Conservation (phyloP, 2,329 filamentous ascomycete genomes). For the Seiridium unicorne region DNA sequence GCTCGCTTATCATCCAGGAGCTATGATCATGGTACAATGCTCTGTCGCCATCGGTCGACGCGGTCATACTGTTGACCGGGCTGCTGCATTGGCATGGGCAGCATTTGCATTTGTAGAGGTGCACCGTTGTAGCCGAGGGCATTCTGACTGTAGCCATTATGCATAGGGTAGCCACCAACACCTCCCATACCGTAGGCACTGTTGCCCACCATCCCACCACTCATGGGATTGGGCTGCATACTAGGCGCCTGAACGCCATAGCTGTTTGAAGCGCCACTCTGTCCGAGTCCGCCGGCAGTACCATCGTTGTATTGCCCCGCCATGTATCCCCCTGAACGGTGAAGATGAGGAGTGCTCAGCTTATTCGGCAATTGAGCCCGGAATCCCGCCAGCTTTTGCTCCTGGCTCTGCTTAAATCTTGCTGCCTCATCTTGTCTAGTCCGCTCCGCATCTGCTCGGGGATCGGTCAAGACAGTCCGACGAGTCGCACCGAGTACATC, state of each 20-base stretch:
- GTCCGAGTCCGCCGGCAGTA: constrained; percentile 35
- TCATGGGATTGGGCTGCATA: constrained; percentile 14
- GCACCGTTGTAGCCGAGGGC: constrained; percentile 16
- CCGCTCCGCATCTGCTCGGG: constrained; percentile 39
- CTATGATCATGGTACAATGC: constrained; percentile 21
- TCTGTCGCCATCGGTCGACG: constrained; percentile 32
- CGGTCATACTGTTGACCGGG: constrained; percentile 26
- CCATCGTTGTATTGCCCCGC: constrained; percentile 57
- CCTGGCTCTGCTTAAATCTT: constrained; percentile 38
- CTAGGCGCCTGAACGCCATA: constrained; percentile 8
- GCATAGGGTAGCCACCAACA: constrained; percentile 19
- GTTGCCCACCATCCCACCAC: neutral
- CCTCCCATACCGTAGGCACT: constrained; percentile 10
- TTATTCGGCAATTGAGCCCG: constrained; percentile 48
- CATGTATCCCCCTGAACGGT: constrained; percentile 44
- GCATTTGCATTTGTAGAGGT: constrained; percentile 10
- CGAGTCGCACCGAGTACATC: constrained; percentile 52
- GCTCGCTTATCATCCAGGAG: neutral
- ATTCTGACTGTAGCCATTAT: constrained; percentile 9
- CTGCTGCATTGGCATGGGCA: constrained; percentile 21
- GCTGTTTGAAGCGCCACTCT: constrained; percentile 14
- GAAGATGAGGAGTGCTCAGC: constrained; percentile 29
- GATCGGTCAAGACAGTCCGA: constrained; percentile 34
- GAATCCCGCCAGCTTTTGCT: constrained; percentile 47
- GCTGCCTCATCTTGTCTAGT: constrained; percentile 39